phyloP scores from a whole-genome alignment of 257 asterid genomes.

The Misopates orontium region DNA sequence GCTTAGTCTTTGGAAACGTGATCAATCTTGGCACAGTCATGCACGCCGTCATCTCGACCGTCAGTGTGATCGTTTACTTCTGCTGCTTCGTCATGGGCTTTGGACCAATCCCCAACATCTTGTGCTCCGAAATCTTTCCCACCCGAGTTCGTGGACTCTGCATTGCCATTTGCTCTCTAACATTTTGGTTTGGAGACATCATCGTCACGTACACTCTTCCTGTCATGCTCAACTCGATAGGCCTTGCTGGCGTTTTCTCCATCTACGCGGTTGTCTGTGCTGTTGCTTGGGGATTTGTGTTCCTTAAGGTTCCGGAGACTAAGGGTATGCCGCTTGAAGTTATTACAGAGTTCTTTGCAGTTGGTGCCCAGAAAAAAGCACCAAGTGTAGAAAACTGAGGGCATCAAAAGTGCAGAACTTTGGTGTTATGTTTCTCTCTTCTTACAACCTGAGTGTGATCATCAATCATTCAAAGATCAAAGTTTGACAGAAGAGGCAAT shows the following conservation, averaged over 20 bases:
- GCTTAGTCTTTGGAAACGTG: constrained; percentile 68
- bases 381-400: not conserved
- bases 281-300: constrained; percentile 67
- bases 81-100: constrained; percentile 93
- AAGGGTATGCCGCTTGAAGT: constrained; percentile 93
- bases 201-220: constrained; percentile 82
- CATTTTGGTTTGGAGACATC: constrained; percentile 85
- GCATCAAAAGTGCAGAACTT: not conserved
- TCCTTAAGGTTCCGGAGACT: constrained; percentile 78
- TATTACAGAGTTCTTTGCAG: constrained; percentile 79
- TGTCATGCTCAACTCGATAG: constrained; percentile 73
- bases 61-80: constrained; percentile 77
- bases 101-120: constrained; percentile 97
- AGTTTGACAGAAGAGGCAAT: not conserved
- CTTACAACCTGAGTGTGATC: not conserved
- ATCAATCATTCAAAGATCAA: not conserved
- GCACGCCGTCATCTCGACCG: constrained; percentile 77
- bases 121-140: constrained; percentile 92
- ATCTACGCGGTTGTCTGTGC: constrained; percentile 67
- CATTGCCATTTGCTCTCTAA: constrained; percentile 90
- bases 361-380: constrained; percentile 48
- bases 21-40: constrained; percentile 47
- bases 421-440: not conserved
- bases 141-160: constrained; percentile 94
- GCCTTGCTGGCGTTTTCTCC: constrained; percentile 77